These are phyloP conservation scores for Teunomyces panamensis DNA, from an alignment of 805 yeast species.

Conservation along the genomic window DNA sequence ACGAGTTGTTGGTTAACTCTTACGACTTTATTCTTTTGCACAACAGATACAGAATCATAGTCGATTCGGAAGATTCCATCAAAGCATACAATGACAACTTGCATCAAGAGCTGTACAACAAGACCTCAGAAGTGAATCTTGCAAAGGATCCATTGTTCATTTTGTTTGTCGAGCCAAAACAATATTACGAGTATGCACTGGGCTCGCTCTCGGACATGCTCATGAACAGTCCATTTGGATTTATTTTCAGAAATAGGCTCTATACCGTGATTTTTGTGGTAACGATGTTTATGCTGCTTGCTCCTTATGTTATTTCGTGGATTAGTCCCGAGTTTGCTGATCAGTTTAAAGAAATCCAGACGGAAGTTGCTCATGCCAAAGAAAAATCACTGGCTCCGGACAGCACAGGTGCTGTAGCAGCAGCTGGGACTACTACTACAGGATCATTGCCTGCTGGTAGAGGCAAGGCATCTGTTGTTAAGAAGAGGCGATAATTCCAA, in stretches of 20 bases:
- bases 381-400: not conserved
- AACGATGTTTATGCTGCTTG: conserved; percentile 25
- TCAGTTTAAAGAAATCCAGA: conserved; percentile 20
- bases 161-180: conserved; percentile 19
- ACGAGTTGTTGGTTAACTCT: conserved; percentile 31
- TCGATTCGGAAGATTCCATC: conserved; percentile 13
- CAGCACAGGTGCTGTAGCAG: not conserved
- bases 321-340: conserved; percentile 39
- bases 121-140: conserved; percentile 15
- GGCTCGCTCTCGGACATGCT: conserved; percentile 31
- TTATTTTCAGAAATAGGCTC: conserved; percentile 33
- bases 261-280: conserved; percentile 33
- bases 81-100: conserved; percentile 23
- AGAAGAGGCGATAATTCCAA: conserved; percentile 3
- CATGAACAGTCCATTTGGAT: conserved; percentile 40
- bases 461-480: not conserved
- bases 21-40: conserved; percentile 32
- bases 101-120: conserved; percentile 14
- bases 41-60: conserved; percentile 28
- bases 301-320: conserved; percentile 29
- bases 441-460: not conserved
- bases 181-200: conserved; percentile 32
- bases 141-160: conserved; percentile 19
- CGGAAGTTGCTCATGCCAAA: conserved; percentile 7
- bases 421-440: not conserved